Evolutionary conservation across 306 rosid genomes (phyloP).

Genomic region (Inga oerstediana): DNA sequence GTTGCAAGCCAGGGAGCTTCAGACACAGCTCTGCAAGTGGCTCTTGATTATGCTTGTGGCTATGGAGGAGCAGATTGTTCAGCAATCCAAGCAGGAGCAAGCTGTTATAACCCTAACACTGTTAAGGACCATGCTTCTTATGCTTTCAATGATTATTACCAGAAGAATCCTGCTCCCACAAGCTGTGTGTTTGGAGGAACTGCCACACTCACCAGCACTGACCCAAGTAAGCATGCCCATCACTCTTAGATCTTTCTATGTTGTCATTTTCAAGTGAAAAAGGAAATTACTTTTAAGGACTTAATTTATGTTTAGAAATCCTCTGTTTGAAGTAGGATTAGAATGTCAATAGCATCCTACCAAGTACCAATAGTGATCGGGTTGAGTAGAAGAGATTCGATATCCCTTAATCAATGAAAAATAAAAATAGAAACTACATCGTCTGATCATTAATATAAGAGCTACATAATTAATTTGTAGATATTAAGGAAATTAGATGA

Average conservation of each 20-base stretch:
- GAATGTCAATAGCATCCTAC: neutral
- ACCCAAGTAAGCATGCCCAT: conserved; percentile 79
- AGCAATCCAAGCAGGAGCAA: conserved; percentile 65
- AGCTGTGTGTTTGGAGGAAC: conserved; percentile 90
- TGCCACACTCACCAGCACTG: conserved; percentile 61
- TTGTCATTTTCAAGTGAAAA: neutral
- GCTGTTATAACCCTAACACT: conserved; percentile 78
- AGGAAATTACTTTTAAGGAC: neutral
- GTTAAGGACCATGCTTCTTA: conserved; percentile 81
- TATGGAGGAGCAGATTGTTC: conserved; percentile 88
- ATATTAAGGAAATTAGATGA: no score
- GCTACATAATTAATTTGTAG: no score
- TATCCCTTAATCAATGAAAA: neutral
- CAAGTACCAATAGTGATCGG: no score
- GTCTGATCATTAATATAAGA: no score
- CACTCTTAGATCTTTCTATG: neutral
- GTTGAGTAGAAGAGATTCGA: neutral
- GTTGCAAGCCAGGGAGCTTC: conserved; percentile 69
- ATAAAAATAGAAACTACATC: no score
- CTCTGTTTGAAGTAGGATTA: neutral
- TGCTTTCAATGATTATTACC: conserved; percentile 86
- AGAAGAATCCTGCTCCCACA: conserved; percentile 77
- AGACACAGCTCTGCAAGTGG: conserved; percentile 78
- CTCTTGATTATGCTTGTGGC: conserved; percentile 95
- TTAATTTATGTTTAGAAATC: neutral